Conservation (phyloP, 176 grass and related monocot genomes). For the Musa itinerans region DNA sequence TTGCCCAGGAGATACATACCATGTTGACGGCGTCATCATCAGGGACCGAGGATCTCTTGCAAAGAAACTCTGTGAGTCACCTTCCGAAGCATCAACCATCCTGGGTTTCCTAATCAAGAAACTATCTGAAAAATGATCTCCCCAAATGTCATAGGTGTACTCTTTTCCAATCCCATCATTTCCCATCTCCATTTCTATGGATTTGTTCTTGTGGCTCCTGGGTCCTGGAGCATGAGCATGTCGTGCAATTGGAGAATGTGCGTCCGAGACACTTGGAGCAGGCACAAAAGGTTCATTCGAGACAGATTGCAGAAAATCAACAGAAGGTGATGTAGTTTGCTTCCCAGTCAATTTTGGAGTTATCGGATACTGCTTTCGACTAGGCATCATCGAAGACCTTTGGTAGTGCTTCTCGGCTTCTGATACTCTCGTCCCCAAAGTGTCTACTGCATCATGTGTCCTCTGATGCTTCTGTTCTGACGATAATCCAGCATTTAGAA, state of each 20-base stretch:
- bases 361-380: constrained; percentile 24
- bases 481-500: constrained; percentile 26
- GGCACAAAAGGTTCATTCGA: constrained; percentile 13
- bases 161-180: constrained; percentile 36
- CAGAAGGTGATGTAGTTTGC: constrained; percentile 2
- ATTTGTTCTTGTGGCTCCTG: constrained; percentile 54
- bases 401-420: constrained; percentile 14
- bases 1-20: constrained; percentile 28
- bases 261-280: constrained; percentile 15
- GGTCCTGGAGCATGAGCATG: constrained; percentile 71
- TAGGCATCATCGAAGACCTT: no score
- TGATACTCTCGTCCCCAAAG: constrained; percentile 28
- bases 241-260: constrained; percentile 40
- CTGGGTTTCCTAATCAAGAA: constrained; percentile 39
- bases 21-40: constrained; percentile 56
- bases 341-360: constrained; percentile 27
- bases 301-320: constrained; percentile 8
- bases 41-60: constrained; percentile 65
- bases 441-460: constrained; percentile 23
- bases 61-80: constrained; percentile 76
- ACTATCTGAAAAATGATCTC: constrained; percentile 62
- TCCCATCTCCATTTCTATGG: constrained; percentile 26
- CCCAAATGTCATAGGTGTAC: constrained; percentile 88
- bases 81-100: constrained; percentile 58
- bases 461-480: constrained; percentile 34